Evolutionary conservation across 208 protist species (phyloP).

Genomic region (Angomonas deanei): DNA sequence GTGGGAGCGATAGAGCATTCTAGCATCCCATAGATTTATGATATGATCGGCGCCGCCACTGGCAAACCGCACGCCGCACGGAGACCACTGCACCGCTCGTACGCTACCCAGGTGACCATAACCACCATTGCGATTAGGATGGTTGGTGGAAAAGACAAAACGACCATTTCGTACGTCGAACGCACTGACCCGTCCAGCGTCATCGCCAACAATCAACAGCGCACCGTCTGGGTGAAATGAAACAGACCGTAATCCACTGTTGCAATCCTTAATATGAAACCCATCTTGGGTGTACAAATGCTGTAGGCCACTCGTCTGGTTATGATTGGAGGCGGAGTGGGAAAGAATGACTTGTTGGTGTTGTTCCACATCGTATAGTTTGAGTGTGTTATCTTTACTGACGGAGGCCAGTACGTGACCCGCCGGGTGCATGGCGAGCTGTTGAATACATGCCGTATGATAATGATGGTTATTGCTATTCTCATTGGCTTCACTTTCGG

Average conservation of each 20-base stretch:
- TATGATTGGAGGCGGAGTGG: background rate
- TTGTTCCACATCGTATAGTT: slow-evolving; percentile 57
- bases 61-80: slow-evolving; percentile 68
- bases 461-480: background rate
- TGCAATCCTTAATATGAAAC: slow-evolving; percentile 4
- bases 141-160: slow-evolving; percentile 40
- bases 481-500: too few species aligned
- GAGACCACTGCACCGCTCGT: slow-evolving; percentile 73
- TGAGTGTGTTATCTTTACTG: slow-evolving; percentile 40
- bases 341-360: slow-evolving; percentile 1
- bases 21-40: slow-evolving; percentile 77
- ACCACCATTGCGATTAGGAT: background rate
- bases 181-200: slow-evolving; percentile 54
- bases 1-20: slow-evolving; percentile 28
- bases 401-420: slow-evolving; percentile 57
- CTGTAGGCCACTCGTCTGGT: slow-evolving; percentile 2
- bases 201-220: slow-evolving; percentile 61
- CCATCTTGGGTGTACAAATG: slow-evolving; percentile 60
- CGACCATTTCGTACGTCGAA: slow-evolving; percentile 72
- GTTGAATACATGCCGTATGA: slow-evolving; percentile 21
- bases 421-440: slow-evolving; percentile 63
- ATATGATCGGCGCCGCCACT: slow-evolving; percentile 62
- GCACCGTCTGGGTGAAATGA: slow-evolving; percentile 76
- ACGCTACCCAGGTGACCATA: slow-evolving; percentile 45
- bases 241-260: slow-evolving; percentile 29